A percentile compares a stretch with the other conserved stretches of the same genome.
Conservation (phyloP, 352 stramenopile species). For the Pythium myriotylum region DNA sequence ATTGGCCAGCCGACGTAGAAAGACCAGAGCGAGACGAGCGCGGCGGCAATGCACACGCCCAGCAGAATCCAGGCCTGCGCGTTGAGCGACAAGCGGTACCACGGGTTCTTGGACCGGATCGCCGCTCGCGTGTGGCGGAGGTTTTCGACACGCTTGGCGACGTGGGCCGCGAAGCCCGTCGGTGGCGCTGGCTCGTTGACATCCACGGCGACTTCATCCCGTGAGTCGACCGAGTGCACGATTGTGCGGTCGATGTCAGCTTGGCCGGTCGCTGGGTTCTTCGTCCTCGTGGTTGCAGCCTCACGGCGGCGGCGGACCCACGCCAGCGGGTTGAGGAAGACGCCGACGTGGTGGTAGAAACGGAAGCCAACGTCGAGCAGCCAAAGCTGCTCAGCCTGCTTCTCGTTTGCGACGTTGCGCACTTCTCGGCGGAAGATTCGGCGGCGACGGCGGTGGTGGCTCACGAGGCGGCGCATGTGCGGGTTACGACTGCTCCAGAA, state of each 20-base stretch:
- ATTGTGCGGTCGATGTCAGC: too few relatives aligned
- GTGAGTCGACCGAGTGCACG: conserved; percentile 1
- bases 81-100: conserved; percentile 77
- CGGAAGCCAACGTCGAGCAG: conserved; percentile 85
- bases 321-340: conserved; percentile 54
- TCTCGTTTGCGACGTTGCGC: conserved; percentile 75
- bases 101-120: conserved; percentile 65
- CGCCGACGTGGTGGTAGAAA: conserved; percentile 67
- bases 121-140: conserved; percentile 43
- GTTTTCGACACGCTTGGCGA: conserved; percentile 24
- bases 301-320: conserved; percentile 23
- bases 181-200: conserved; percentile 64
- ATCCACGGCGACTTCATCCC: conserved; percentile 28
- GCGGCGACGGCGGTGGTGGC: conserved; percentile 78
- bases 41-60: conserved; percentile 64
- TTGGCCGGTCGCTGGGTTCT: neutral
- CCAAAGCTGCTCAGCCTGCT: conserved; percentile 82
- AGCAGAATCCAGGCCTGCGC: conserved; percentile 66
- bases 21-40: conserved; percentile 76
- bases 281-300: neutral
- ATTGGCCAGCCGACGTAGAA: conserved; percentile 83
- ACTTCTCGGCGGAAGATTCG: conserved; percentile 75
- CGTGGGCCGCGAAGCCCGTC: conserved; percentile 32
- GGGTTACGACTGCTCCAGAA: conserved; percentile 84
- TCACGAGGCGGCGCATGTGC: conserved; percentile 89